A percentile compares a stretch with the other conserved stretches of the same genome.
These are phyloP conservation scores for Tolypocladium inflatum DNA, from an alignment of 2,329 filamentous ascomycete species.

Conservation along the genomic window DNA sequence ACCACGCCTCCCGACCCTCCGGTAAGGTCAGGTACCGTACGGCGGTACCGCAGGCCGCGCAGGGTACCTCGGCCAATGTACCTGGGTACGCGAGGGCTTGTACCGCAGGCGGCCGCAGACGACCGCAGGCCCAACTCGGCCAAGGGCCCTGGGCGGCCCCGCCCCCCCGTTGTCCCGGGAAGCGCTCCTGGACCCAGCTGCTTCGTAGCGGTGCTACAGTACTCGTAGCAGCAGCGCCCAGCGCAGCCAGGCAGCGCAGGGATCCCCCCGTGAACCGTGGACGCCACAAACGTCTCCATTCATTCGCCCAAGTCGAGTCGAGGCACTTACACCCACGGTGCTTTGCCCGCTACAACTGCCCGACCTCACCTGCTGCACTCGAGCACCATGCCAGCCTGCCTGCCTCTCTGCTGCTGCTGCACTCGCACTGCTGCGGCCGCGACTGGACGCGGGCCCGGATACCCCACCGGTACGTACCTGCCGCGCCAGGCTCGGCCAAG, in stretches of 20 bases:
- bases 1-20: constrained; percentile 1
- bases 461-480: background rate
- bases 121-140: background rate
- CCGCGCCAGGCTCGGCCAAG: background rate
- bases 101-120: background rate
- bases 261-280: background rate
- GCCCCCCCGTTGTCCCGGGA: background rate
- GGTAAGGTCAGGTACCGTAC: constrained; percentile 1
- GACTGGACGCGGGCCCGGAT: background rate
- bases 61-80: constrained; percentile 1
- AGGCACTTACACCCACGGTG: background rate
- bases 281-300: background rate
- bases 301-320: background rate
- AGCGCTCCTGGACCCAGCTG: background rate
- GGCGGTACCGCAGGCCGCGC: background rate
- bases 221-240: background rate
- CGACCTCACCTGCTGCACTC: background rate
- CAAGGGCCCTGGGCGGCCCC: background rate
- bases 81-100: background rate
- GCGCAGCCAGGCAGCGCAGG: background rate
- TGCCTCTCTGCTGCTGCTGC: background rate
- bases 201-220: background rate
- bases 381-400: background rate
- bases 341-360: no score
- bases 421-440: background rate